phyloP scores from a whole-genome alignment of 192 early-diverging fungal species.

The Glomus cerebriforme region DNA sequence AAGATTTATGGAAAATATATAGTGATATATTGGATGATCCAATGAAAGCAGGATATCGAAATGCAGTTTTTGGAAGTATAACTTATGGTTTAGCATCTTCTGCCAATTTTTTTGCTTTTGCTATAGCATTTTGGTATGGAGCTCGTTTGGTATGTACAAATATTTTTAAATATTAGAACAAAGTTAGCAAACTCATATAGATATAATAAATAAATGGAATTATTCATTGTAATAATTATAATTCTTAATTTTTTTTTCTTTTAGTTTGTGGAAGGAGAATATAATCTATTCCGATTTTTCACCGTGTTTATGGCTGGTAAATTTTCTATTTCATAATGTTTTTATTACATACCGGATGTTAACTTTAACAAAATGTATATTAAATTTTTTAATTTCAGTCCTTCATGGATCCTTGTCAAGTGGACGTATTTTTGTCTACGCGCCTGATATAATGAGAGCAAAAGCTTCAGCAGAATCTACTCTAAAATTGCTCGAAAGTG shows the following conservation, averaged over 20 bases:
- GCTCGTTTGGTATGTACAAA: conserved; percentile 52
- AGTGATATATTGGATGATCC: conserved; percentile 46
- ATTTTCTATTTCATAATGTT: too few relatives aligned
- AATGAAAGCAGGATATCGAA: conserved; percentile 38
- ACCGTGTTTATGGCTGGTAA: conserved; percentile 34
- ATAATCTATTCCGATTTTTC: conserved; percentile 36
- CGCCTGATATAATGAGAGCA: conserved; percentile 61
- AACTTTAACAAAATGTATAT: too few relatives aligned
- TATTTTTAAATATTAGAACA: too few relatives aligned
- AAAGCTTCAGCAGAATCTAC: conserved; percentile 54
- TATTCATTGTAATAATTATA: too few relatives aligned
- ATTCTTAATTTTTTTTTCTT: conserved; percentile 28
- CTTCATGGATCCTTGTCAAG: conserved; percentile 40
- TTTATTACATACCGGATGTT: too few relatives aligned
- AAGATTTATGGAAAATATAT: conserved; percentile 45
- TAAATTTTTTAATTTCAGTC: not conserved
- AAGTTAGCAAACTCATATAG: too few relatives aligned
- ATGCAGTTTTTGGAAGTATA: too few relatives aligned
- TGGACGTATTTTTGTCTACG: conserved; percentile 50
- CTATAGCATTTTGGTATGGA: too few relatives aligned
- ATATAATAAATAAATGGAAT: too few relatives aligned
- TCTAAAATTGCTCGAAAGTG: too few relatives aligned
- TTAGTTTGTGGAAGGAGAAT: conserved; percentile 3
- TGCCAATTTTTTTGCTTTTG: conserved; percentile 44
- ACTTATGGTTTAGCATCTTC: conserved; percentile 52